Percentiles rank a stretch among this genome's conserved stretches.
Evolutionary conservation across 2,329 filamentous ascomycete species (phyloP).

Genomic region (Colletotrichum viniferum): DNA sequence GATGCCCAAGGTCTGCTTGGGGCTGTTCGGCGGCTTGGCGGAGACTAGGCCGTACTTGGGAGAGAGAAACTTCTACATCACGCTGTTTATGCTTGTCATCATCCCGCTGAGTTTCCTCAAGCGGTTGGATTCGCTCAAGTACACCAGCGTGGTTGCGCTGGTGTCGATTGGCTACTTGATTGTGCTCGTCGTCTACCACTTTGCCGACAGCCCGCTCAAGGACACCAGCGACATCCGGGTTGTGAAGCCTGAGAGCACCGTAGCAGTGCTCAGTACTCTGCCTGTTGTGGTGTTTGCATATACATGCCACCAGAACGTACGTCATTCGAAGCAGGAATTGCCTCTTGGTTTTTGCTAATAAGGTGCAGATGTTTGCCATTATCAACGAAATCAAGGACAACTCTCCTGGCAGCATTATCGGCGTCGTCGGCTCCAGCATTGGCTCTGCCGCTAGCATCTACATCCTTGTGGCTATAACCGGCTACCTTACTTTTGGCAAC

Average conservation of each 20-base stretch:
- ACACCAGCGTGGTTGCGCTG: constrained; percentile 90
- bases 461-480: constrained; percentile 89
- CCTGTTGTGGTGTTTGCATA: constrained; percentile 99
- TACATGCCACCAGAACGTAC: constrained; percentile 95
- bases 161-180: constrained; percentile 95
- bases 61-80: constrained; percentile 96
- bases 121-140: constrained; percentile 93
- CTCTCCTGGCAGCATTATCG: constrained; percentile 75
- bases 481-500: constrained; percentile 94
- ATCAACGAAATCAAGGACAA: constrained; percentile 92
- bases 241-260: constrained; percentile 78
- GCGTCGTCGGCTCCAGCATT: constrained; percentile 82
- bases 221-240: constrained; percentile 77
- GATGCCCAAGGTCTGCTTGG: constrained; percentile 91
- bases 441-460: constrained; percentile 89
- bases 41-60: constrained; percentile 73
- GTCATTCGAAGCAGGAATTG: constrained; percentile 26
- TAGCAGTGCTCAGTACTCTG: constrained; percentile 82
- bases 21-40: constrained; percentile 71
- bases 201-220: constrained; percentile 76
- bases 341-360: constrained; percentile 29
- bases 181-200: constrained; percentile 92
- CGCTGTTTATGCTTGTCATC: constrained; percentile 94
- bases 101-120: constrained; percentile 94
- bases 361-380: constrained; percentile 90